Evolutionary conservation across 208 protist species (phyloP), one percentile per base, ranked within the genome.

Genomic region (Leptomonas pyrrhocoris): DNA sequence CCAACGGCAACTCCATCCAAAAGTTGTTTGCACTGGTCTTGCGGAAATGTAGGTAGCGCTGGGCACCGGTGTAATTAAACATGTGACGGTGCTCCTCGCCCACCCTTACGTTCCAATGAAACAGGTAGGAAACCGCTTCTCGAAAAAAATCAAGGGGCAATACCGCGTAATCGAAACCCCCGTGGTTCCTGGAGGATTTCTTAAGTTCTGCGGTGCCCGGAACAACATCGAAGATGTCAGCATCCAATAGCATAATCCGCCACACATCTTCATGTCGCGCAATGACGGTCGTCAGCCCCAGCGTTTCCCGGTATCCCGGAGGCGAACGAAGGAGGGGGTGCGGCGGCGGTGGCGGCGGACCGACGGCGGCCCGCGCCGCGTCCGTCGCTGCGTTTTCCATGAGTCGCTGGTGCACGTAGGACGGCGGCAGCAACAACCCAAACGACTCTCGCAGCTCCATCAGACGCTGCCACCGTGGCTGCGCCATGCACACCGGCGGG

Each of bases 1-100:
- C 65, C 18, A 93, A 38, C n/a, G 88, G 88, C 49, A 93, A 73
- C 36, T 68, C 74, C 72, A 90, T 81, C 88, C 88, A 93, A 58
- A 77, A 87, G 56, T 81, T 93, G 71, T 90, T 93, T 3, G 84
- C 83, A 27, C 40, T 36, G 12, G 70, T 12, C 21, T 75, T 68
- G 8, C 60, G 21, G 3, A 36, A 25, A 19, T 73, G 69, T 16
- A 61, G 60, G 55, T 64, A 54, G 53, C 79, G 79, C 53, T 93
- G 88, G 21, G 46, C 36, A 2, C 88, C 88, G 23, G 67, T 67
- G 74, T 93, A 93, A 71, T 93, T 84, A 34, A 57, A 68, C 23
- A 88, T 58, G 54, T 70, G 66, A 18, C 49, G 49, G 0, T 43
- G 25, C 0, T 40, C 36, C 21, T 25, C 46, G 27, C 25, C 8